A percentile compares a stretch with the other conserved stretches of the same genome.
Conservation (phyloP, 1,139 yeast species). For the Kluyveromyces marxianus region DNA sequence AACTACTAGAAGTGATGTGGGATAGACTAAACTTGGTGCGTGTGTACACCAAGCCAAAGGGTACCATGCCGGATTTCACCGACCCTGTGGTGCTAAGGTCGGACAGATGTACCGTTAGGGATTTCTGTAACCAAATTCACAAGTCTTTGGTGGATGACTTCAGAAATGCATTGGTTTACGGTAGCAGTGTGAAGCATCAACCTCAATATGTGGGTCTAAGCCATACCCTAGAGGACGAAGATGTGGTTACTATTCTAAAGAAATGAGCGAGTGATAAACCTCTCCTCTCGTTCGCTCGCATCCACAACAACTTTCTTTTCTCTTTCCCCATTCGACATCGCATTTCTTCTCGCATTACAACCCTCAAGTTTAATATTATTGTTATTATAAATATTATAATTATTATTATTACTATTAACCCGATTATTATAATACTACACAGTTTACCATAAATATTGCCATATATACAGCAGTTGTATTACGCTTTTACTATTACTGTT, state of each 20-base stretch:
- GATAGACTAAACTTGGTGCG: slow-evolving; percentile 78
- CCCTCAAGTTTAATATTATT: too few relatives aligned
- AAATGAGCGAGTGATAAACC: slow-evolving; percentile 33
- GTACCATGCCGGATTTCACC: slow-evolving; percentile 81
- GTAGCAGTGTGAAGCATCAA: slow-evolving; percentile 91
- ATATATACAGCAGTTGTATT: too few relatives aligned
- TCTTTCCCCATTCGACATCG: neutral
- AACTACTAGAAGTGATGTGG: slow-evolving; percentile 93
- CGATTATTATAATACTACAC: too few relatives aligned
- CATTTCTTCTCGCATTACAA: neutral
- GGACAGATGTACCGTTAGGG: slow-evolving; percentile 81
- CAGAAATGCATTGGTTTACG: slow-evolving; percentile 84
- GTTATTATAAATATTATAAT: too few relatives aligned
- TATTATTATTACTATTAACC: too few relatives aligned
- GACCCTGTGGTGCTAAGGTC: slow-evolving; percentile 90
- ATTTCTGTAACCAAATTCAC: slow-evolving; percentile 94
- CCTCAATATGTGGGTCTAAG: slow-evolving; percentile 92
- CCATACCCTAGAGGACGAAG: slow-evolving; percentile 86
- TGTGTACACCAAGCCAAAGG: slow-evolving; percentile 96
- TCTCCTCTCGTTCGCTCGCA: neutral
- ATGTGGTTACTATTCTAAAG: slow-evolving; percentile 90
- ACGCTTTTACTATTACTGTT: too few relatives aligned
- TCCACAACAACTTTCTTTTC: neutral
- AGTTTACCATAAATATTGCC: too few relatives aligned
- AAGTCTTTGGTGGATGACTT: slow-evolving; percentile 89